Evolutionary conservation across 805 yeast species (phyloP).

Genomic region (Candida lessepsii): DNA sequence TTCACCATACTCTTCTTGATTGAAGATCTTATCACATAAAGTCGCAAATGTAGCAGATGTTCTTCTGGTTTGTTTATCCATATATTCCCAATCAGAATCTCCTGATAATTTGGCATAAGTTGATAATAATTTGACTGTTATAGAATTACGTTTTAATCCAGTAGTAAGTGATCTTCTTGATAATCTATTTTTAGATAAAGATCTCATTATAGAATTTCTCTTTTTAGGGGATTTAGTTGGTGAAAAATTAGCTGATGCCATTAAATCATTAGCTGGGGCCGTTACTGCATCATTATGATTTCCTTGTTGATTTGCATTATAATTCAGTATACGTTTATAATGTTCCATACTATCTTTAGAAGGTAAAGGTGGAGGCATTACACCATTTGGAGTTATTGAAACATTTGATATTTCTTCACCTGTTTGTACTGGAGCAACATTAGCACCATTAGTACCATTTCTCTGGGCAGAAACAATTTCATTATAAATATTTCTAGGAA

Average conservation of each 20-base stretch:
- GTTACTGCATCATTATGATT: no score
- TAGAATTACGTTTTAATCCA: constrained; percentile 63
- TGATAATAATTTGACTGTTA: constrained; percentile 66
- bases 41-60: constrained; percentile 78
- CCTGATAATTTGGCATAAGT: constrained; percentile 70
- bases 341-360: constrained; percentile 33
- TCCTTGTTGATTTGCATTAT: constrained; percentile 11
- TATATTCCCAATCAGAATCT: constrained; percentile 64
- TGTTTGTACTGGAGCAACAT: no score
- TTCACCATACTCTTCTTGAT: constrained; percentile 54
- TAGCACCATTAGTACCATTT: no score
- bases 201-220: constrained; percentile 28
- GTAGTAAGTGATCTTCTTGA: constrained; percentile 39
- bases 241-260: constrained; percentile 30
- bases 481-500: constrained; percentile 44
- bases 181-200: constrained; percentile 29
- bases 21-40: constrained; percentile 73
- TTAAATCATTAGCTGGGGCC: constrained; percentile 15
- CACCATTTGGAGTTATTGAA: constrained; percentile 14
- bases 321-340: constrained; percentile 13
- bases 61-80: constrained; percentile 71
- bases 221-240: constrained; percentile 19
- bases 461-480: constrained; percentile 40
- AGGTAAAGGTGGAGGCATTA: constrained; percentile 42
- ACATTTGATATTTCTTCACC: no score